phyloP scores from a whole-genome alignment of 768 basidiomycete genomes.

The Russula abietina region DNA sequence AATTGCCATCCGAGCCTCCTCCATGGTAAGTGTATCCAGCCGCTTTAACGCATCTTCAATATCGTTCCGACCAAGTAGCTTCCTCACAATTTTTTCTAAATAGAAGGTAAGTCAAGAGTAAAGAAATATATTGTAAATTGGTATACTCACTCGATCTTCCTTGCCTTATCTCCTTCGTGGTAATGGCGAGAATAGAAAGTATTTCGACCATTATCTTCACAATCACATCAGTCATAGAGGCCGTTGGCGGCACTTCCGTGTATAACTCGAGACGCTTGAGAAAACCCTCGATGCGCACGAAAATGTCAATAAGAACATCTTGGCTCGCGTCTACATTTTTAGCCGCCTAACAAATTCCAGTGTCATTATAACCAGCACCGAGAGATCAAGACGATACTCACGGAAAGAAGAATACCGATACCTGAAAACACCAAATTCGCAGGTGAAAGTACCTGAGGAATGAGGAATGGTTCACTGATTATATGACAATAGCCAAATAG shows the following conservation, averaged over 20 bases:
- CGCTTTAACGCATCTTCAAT: too few relatives aligned
- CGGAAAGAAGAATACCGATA: constrained; percentile 6
- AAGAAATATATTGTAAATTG: neutral
- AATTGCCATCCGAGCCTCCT: too few relatives aligned
- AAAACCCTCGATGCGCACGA: constrained; percentile 1
- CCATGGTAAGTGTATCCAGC: too few relatives aligned
- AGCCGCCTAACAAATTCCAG: neutral
- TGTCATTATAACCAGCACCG: neutral
- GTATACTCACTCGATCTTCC: neutral
- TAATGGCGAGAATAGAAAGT: constrained; percentile 1
- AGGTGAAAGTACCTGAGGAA: neutral
- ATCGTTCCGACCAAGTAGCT: too few relatives aligned
- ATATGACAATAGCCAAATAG: neutral
- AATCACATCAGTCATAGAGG: neutral
- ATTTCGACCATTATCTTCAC: constrained; percentile 8
- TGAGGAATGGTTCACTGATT: neutral
- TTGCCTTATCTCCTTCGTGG: neutral
- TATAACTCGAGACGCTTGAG: constrained; percentile 9
- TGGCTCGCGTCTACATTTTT: neutral
- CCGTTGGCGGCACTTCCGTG: neutral
- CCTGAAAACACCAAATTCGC: neutral
- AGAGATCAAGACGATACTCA: neutral
- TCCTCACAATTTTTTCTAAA: neutral
- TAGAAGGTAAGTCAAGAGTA: neutral
- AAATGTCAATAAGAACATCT: neutral